phyloP scores from a whole-genome alignment of 2,329 filamentous ascomycete species.

The Verticillium nonalfalfae region DNA sequence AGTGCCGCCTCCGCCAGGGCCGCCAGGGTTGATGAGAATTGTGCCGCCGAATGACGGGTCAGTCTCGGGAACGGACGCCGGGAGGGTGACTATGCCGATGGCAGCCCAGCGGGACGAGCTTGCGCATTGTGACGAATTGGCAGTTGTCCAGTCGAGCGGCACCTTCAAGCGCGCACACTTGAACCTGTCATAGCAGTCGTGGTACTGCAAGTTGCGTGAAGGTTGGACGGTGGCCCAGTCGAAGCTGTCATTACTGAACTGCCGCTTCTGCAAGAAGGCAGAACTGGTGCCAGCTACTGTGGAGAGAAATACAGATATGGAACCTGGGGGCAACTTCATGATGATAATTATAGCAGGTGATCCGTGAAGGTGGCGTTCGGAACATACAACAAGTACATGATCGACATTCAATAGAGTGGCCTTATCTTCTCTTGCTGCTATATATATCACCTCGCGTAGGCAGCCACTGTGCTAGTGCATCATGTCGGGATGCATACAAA shows the following conservation, averaged over 20 bases:
- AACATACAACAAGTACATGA: too few relatives aligned
- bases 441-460: too few relatives aligned
- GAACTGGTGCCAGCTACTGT: background rate
- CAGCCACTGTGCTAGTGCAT: too few relatives aligned
- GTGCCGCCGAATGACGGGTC: conserved; percentile 33
- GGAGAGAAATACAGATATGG: background rate
- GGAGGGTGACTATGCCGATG: conserved; percentile 33
- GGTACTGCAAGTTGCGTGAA: conserved; percentile 26
- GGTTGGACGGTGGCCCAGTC: conserved; percentile 29
- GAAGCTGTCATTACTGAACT: conserved; percentile 14
- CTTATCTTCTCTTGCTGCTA: too few relatives aligned
- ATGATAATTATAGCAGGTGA: background rate
- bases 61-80: conserved; percentile 28
- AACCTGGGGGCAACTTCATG: background rate
- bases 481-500: too few relatives aligned
- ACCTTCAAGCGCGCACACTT: conserved; percentile 35
- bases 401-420: too few relatives aligned
- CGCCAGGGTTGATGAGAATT: conserved; percentile 37
- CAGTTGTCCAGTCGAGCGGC: conserved; percentile 34
- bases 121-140: background rate
- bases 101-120: conserved; percentile 8
- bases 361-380: too few relatives aligned
- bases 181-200: conserved; percentile 29
- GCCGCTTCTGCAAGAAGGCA: background rate
- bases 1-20: conserved; percentile 35